phyloP scores from a whole-genome alignment of 2,329 filamentous ascomycete genomes.

The Talaromyces sp. region DNA sequence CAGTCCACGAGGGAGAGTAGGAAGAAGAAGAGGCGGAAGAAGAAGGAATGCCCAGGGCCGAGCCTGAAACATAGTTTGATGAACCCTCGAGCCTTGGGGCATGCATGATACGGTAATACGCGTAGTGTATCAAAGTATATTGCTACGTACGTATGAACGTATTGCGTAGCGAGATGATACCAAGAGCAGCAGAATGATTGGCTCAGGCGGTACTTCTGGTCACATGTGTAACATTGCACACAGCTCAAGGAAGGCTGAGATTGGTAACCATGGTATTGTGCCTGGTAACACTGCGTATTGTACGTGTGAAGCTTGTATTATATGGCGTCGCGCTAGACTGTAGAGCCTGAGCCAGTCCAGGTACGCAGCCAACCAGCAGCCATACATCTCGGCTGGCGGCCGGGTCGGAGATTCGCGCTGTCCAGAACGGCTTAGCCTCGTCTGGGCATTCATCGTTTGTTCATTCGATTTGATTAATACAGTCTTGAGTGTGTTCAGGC shows the following conservation, averaged over 20 bases:
- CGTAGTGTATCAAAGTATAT: not conserved
- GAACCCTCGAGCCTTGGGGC: conserved; percentile 1
- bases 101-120: not conserved
- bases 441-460: not conserved
- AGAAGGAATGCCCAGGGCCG: not conserved
- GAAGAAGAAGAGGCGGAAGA: conserved; percentile 20
- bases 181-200: not conserved
- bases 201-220: not conserved
- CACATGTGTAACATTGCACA: not conserved
- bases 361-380: conserved; percentile 13
- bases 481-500: not conserved
- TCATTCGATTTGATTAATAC: not conserved
- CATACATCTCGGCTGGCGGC: not conserved
- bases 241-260: not conserved
- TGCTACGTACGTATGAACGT: no score
- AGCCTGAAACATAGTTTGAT: conserved; percentile 9
- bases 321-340: conserved; percentile 2
- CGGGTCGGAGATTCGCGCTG: conserved; percentile 4
- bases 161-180: not conserved
- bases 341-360: not conserved
- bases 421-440: conserved; percentile 1
- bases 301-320: conserved; percentile 15
- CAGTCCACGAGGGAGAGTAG: conserved; percentile 14
- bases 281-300: conserved; percentile 24
- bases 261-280: conserved; percentile 17